A percentile compares a stretch with the other conserved stretches of the same genome.
phyloP scores from a whole-genome alignment of 441 rosid genomes.

The Gossypium lobatum region DNA sequence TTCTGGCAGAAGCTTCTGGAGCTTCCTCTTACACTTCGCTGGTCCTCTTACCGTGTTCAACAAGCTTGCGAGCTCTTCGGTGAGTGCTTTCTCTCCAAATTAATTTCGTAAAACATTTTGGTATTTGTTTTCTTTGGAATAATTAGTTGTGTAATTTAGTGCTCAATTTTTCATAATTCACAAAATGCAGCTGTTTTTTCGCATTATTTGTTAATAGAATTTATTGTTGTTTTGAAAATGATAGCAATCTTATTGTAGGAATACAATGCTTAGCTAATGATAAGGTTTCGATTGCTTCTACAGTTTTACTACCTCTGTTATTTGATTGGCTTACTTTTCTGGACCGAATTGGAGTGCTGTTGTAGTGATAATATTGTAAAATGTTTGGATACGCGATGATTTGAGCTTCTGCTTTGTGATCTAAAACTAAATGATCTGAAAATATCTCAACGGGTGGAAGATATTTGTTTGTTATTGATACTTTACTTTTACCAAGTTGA shows the following conservation, averaged over 20 bases:
- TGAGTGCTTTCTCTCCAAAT: constrained; percentile 23
- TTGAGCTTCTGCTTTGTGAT: not conserved
- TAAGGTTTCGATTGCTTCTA: not conserved
- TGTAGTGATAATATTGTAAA: not conserved
- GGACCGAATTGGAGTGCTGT: not conserved
- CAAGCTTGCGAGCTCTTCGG: constrained; percentile 82
- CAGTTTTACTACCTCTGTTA: not conserved
- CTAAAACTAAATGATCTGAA: not conserved
- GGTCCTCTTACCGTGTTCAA: constrained; percentile 61
- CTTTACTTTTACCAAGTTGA: not conserved
- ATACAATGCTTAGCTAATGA: not conserved
- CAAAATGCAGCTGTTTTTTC: not conserved
- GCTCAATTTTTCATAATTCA: not conserved
- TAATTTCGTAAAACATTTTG: not conserved
- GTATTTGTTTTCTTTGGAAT: not conserved
- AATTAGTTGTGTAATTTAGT: not conserved
- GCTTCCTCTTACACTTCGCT: constrained; percentile 69
- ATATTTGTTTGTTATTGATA: not conserved
- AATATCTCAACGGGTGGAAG: not conserved
- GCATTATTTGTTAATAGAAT: not conserved
- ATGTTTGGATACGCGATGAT: not conserved
- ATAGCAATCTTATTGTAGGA: not conserved
- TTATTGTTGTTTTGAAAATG: not conserved
- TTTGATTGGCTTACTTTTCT: not conserved
- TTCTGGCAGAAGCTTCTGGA: constrained; percentile 92